Base-by-base conservation (phyloP, 1,284 basidiomycete genomes). In the Leucoagaricus sp. region DNA sequence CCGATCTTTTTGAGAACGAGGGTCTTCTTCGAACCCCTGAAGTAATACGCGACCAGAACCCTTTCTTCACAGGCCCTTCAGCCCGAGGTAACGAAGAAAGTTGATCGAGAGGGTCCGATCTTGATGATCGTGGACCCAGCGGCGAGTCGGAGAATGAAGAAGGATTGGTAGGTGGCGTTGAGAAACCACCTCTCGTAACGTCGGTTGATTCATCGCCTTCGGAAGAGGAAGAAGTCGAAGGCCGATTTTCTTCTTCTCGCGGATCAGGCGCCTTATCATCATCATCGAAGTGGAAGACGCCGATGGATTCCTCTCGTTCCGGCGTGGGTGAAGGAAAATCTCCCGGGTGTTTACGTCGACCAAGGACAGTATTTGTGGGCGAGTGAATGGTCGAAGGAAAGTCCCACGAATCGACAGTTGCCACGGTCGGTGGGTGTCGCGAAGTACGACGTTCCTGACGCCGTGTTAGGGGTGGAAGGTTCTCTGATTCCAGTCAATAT, bases 341-440 rank as follows among this genome's bases (percentile, higher is more conserved):
- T 42, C 71, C 65, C 0, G 67, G 53, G 1, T 61, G 36, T 46
- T 58, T 58, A 26, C 64, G 65, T 40, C 67, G 63, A 41, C 69
- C 15, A 31, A 29, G 65, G 25, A 68, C 56, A 52, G 67, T 67
- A 23, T 64, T 65, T 5, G 64, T 67, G 10, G 70, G 71, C 2
- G 76, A 71, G 57, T 72, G 62, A 13, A 78, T 47, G 1, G 77
- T 79, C 0, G 75, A 71, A 6, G 79, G 68, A 66, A 88, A 88
- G 65, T 88, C 85, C 86, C 86, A 88, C 25, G 85, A 86, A 52
- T 85, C 85, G 58, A 86, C 69, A 12, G 84, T 83, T 31, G 72
- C 71, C 38, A 76, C 72, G 2, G 77, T 75, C 34, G 73, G 64
- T 13, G 77, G 59, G 12, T 72, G 71, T 1, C 76, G 72, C 19